These are phyloP conservation scores for Aspergillus fumigatiaffinis DNA, from an alignment of 2,329 filamentous ascomycete genomes.

Conservation along the genomic window DNA sequence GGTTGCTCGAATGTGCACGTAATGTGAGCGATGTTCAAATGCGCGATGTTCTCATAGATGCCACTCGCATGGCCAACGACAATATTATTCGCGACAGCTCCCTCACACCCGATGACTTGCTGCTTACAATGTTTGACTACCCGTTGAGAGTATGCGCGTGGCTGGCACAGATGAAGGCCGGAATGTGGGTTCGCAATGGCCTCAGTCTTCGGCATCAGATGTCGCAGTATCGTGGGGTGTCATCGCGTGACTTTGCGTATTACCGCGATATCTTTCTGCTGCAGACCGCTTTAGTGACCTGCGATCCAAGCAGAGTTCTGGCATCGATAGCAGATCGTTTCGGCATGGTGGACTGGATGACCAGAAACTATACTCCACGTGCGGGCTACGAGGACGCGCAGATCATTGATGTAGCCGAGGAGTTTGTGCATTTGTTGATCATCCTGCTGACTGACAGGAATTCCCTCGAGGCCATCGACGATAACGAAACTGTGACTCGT, in stretches of 20 bases:
- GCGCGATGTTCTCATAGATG: constrained; percentile 66
- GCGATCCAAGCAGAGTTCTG: constrained; percentile 76
- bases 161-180: constrained; percentile 96
- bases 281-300: constrained; percentile 84
- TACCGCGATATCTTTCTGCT: constrained; percentile 92
- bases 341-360: constrained; percentile 82
- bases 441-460: constrained; percentile 86
- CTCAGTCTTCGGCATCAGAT: constrained; percentile 95
- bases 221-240: constrained; percentile 84
- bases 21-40: constrained; percentile 66
- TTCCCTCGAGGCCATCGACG: constrained; percentile 52
- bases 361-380: constrained; percentile 71
- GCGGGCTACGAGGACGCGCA: constrained; percentile 80
- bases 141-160: constrained; percentile 91
- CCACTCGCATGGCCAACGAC: constrained; percentile 49
- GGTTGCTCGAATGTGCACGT: constrained; percentile 87
- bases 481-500: constrained; percentile 50
- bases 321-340: constrained; percentile 90
- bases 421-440: constrained; percentile 91
- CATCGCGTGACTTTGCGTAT: constrained; percentile 85
- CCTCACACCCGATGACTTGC: constrained; percentile 65
- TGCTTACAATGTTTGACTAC: constrained; percentile 87
- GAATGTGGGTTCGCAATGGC: constrained; percentile 98
- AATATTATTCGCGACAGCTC: constrained; percentile 58
- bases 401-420: constrained; percentile 88